Evolutionary conservation across 2,329 filamentous ascomycete species (phyloP).

Genomic region (Claviceps spartinae): DNA sequence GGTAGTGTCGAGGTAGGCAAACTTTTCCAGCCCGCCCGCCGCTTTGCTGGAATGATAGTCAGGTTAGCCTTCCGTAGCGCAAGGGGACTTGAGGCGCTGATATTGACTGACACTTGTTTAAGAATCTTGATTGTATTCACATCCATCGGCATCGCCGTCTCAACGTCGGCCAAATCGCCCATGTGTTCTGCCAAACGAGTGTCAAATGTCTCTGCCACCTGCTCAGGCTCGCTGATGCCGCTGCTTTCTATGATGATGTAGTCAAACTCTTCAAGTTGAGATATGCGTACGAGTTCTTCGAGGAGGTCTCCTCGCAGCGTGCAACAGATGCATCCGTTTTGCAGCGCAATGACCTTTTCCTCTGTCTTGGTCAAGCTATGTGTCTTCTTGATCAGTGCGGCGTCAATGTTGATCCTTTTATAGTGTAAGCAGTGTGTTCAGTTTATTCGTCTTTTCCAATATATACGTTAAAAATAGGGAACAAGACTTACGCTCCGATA

Average conservation of each 20-base stretch:
- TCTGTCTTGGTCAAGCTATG: conserved; percentile 43
- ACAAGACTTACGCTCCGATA: conserved; percentile 41
- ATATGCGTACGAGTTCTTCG: conserved; percentile 51
- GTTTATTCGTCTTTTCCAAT: background rate
- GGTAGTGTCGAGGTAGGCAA: conserved; percentile 56
- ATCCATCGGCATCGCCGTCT: conserved; percentile 19
- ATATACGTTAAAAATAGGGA: background rate
- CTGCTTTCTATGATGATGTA: conserved; percentile 62
- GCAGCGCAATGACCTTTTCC: conserved; percentile 53
- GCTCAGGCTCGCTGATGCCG: conserved; percentile 59
- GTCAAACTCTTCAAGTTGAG: conserved; percentile 49
- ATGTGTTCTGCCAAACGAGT: conserved; percentile 37
- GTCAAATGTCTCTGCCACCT: conserved; percentile 62
- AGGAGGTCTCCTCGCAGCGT: conserved; percentile 58
- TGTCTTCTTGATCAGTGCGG: conserved; percentile 42
- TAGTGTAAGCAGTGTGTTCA: background rate
- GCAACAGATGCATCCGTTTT: conserved; percentile 67
- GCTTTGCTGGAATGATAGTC: conserved; percentile 23
- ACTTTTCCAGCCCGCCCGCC: conserved; percentile 49
- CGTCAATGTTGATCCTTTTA: conserved; percentile 48
- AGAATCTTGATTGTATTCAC: conserved; percentile 22
- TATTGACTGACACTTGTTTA: conserved; percentile 19
- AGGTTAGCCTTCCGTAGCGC: background rate
- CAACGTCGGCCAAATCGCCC: conserved; percentile 19
- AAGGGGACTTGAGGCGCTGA: no score